Base-by-base conservation (phyloP, 208 protist genomes). In the Leishmania tropica region DNA sequence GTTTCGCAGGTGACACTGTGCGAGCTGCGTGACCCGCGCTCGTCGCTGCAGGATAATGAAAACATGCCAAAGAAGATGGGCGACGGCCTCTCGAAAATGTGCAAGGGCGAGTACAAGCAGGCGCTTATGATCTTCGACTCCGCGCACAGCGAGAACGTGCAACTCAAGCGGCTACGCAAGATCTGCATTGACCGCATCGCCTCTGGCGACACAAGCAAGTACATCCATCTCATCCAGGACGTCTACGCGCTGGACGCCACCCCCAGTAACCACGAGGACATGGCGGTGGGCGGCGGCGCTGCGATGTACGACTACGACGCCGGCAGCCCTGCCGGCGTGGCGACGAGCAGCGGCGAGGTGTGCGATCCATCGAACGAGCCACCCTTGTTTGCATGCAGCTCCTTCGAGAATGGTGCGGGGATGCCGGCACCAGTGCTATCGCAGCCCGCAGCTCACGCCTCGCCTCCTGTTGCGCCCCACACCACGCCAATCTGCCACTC, bases 81-180 rank as follows among this genome's bases (percentile, higher is more conserved):
- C 40, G 85, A 89, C 70, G 92, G 86, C 35, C 89, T 95, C 70
- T 88, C 88, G 15, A 84, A 85, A 28, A 93, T 92, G 89, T 86
- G 90, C 81, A 84, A 85, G 72, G 92, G 88, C 35, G 81, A 87
- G 56, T 95, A 95, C 83, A 74, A 76, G 64, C 68, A 81, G 80
- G 78, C 83, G 54, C 72, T 86, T 45, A 76, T 76, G 75, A 83
- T 83, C 53, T 86, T 90, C 48, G 81, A 81, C 68, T 84, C 76
- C 15, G 80, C 72, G 47, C 77, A 81, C 70, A 84, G 79, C 79
- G 83, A 83, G 67, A 87, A 90, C 65, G 79, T 78, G 74, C 90
- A 92, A 68, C 80, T 84, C 51, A 87, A 86, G 76, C 88, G 88
- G 19, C 70, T 94, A 56, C 83, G 90, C 35, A 78, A 84, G 62